Conservation (phyloP, 805 yeast genomes). For the Cyberlindnera nakhonratchasimensis region DNA sequence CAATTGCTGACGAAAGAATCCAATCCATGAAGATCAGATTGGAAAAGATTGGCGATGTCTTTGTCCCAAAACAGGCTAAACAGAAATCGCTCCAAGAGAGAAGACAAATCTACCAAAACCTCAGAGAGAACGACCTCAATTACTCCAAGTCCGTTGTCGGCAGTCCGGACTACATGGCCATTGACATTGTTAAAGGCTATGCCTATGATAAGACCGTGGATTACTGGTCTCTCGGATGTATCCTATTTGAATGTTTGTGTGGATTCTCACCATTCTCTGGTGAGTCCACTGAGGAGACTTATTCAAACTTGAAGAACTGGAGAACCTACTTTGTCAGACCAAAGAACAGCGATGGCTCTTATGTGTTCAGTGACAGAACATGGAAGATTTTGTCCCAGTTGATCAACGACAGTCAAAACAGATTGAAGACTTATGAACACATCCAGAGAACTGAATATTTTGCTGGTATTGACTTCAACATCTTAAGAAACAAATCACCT, state of each 20-base stretch:
- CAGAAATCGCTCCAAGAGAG: conserved; percentile 82
- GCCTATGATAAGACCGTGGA: conserved; percentile 94
- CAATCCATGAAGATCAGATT: conserved; percentile 81
- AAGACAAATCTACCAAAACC: conserved; percentile 77
- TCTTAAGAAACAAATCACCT: conserved; percentile 67
- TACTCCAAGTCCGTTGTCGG: conserved; percentile 96
- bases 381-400: conserved; percentile 83
- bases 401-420: conserved; percentile 72
- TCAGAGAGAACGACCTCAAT: conserved; percentile 70
- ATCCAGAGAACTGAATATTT: conserved; percentile 79
- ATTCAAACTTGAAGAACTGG: conserved; percentile 91
- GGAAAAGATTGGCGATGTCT: conserved; percentile 71
- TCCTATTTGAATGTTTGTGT: conserved; percentile 91
- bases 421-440: conserved; percentile 78
- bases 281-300: conserved; percentile 88
- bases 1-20: conserved; percentile 86
- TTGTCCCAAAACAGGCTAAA: conserved; percentile 44
- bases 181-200: conserved; percentile 85
- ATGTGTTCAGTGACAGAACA: conserved; percentile 92
- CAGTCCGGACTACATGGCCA: conserved; percentile 98
- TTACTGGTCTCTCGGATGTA: conserved; percentile 98
- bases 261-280: conserved; percentile 99
- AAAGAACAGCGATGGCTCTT: conserved; percentile 84
- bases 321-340: conserved; percentile 85
- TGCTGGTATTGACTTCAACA: conserved; percentile 75